Evolutionary conservation across 257 asterid species (phyloP), one percentile per base, ranked within the genome.

Genomic region (Salvia miltiorrhiza): DNA sequence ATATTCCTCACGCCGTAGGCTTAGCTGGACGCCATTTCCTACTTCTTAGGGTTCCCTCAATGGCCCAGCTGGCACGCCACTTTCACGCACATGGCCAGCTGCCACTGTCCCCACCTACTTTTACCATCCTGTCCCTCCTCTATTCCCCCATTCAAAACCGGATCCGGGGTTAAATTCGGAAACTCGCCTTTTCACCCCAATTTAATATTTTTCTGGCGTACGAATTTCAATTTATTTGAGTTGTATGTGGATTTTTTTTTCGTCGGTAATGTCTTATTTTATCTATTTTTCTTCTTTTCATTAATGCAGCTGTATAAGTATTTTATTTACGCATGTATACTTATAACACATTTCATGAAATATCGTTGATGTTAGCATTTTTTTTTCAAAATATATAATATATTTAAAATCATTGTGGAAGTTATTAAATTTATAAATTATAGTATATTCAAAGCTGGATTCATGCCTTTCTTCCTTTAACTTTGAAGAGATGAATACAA

Each of bases 11-110:
- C 74, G 79, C 55, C 72, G 87, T 84, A 59, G n/a, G 87, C 90
- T 79, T 84, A 82, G 87, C 83, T 84, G 90, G 93, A 84, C 74
- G 77, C 82, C 86, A 75, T 54, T 72, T 67, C 58, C 72, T 26
- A 71, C 43, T 43, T 19, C 53, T 44, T 54, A 39, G n/a, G 65
- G 70, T 23, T 54, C 43, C 54, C 58, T 20, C 71, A 80, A 68
- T 71, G 83, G 83, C 77, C 84, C 90, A 84, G 90, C 84, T 83
- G 94, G 90, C 90, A 77, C 66, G 67, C 76, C 72, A 60, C 71
- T 71, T 82, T 78, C 79, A 30, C 30, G 79, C 88, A 82, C 82
- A 82, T 87, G 87, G 86, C 82, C 87, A 84, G 81, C 83, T 79
- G 41, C 74, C 35, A 32, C 53, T 71, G 13, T 10, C 24, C 13